phyloP scores from a whole-genome alignment of 2,329 filamentous ascomycete genomes.

The Fusarium kyushuense region DNA sequence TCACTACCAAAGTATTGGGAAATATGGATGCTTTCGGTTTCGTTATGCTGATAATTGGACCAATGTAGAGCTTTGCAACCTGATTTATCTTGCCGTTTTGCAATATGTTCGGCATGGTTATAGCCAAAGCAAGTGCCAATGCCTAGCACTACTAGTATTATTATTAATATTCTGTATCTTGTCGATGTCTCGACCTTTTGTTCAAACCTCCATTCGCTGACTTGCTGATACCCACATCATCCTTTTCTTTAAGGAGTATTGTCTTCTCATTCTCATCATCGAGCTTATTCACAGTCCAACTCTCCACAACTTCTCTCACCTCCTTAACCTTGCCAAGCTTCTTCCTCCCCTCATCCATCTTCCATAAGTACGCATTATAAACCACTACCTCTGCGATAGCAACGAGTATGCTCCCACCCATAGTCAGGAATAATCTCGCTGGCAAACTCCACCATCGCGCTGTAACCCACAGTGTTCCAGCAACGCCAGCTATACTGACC shows the following conservation, averaged over 20 bases:
- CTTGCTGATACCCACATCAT: conserved; percentile 28
- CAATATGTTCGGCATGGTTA: neutral
- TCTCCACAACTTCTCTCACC: conserved; percentile 76
- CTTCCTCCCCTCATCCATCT: conserved; percentile 75
- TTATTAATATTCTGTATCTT: neutral
- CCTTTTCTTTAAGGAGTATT: conserved; percentile 45
- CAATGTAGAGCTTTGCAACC: neutral
- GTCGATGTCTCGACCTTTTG: conserved; percentile 13
- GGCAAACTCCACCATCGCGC: conserved; percentile 81
- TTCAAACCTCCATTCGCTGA: conserved; percentile 48
- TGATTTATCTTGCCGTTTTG: neutral
- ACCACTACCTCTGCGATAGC: conserved; percentile 82
- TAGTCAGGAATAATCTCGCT: conserved; percentile 75
- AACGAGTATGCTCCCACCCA: conserved; percentile 77
- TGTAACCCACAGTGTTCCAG: conserved; percentile 81
- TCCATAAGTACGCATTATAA: conserved; percentile 80
- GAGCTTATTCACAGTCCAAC: conserved; percentile 72
- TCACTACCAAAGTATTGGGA: neutral
- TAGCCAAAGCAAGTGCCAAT: neutral
- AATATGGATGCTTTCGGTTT: neutral
- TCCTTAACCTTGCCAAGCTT: conserved; percentile 72
- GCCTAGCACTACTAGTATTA: neutral
- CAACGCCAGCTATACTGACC: conserved; percentile 84
- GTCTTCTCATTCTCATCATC: conserved; percentile 47
- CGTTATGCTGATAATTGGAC: neutral